Conservation (phyloP, 2,329 filamentous ascomycete species). For the Aspergillus hortae region DNA sequence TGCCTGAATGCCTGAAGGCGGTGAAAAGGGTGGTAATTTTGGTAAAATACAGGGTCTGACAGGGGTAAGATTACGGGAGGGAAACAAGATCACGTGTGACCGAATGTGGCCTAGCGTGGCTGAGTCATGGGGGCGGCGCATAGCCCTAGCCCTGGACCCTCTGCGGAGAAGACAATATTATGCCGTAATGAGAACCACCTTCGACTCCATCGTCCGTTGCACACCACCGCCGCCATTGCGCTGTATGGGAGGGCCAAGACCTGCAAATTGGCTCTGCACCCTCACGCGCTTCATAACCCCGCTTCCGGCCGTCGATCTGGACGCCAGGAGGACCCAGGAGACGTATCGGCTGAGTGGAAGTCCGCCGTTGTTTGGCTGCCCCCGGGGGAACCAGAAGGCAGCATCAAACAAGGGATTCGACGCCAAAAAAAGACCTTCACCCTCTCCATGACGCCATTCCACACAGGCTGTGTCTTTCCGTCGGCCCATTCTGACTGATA, state of each 20-base stretch:
- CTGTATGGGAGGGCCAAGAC: constrained; percentile 10
- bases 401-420: constrained; percentile 6
- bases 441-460: constrained; percentile 11
- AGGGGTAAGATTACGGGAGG: too few species aligned
- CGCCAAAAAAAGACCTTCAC: background rate
- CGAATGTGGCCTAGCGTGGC: constrained; percentile 1
- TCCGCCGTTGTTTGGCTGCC: constrained; percentile 7
- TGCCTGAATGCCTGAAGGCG: background rate
- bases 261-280: constrained; percentile 4
- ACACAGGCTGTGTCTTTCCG: background rate
- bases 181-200: constrained; percentile 21
- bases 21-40: background rate
- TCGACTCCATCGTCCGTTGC: constrained; percentile 11
- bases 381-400: background rate
- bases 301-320: constrained; percentile 7
- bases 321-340: background rate
- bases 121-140: background rate
- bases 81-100: background rate
- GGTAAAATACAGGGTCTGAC: background rate
- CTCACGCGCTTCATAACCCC: constrained; percentile 12
- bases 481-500: background rate
- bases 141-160: constrained; percentile 7
- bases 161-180: constrained; percentile 13
- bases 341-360: background rate
- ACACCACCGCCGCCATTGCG: constrained; percentile 1